phyloP scores from a whole-genome alignment of 2,329 filamentous ascomycete genomes.

The Fusarium sublunatum region DNA sequence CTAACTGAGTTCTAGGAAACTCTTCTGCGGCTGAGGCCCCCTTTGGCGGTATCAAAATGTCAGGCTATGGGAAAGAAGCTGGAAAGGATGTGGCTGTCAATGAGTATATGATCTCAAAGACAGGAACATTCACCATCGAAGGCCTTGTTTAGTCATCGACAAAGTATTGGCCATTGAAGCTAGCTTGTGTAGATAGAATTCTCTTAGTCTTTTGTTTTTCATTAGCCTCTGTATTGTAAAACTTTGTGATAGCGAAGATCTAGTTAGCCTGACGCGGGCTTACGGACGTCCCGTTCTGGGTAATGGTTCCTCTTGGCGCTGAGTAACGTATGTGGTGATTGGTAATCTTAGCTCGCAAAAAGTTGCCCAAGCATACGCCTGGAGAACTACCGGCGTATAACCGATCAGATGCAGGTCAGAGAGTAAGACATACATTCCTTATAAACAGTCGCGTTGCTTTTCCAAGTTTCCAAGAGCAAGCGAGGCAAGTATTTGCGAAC shows the following conservation, averaged over 20 bases:
- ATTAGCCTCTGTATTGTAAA: too few relatives aligned
- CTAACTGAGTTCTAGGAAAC: constrained; percentile 11
- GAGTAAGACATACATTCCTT: too few relatives aligned
- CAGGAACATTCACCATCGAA: constrained; percentile 23
- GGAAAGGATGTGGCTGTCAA: constrained; percentile 57
- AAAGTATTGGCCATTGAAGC: too few relatives aligned
- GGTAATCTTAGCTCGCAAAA: constrained; percentile 8
- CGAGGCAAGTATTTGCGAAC: constrained; percentile 23
- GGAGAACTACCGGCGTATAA: not conserved
- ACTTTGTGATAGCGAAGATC: too few relatives aligned
- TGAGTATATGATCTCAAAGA: constrained; percentile 58
- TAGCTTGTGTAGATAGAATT: too few relatives aligned
- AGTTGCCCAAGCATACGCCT: constrained; percentile 3
- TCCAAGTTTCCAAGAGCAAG: too few relatives aligned
- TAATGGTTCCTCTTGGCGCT: too few relatives aligned
- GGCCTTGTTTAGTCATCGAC: not conserved
- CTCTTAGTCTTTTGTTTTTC: too few relatives aligned
- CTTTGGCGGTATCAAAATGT: constrained; percentile 42
- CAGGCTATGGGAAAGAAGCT: constrained; percentile 42
- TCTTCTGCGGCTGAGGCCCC: constrained; percentile 54
- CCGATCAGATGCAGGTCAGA: not conserved
- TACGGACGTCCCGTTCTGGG: too few relatives aligned
- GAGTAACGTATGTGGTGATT: not conserved
- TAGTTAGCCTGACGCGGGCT: too few relatives aligned
- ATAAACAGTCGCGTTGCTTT: not conserved